Percentiles rank a stretch among this genome's conserved stretches.
phyloP scores from a whole-genome alignment of 2,329 filamentous ascomycete genomes.

The Xylariales sp. region DNA sequence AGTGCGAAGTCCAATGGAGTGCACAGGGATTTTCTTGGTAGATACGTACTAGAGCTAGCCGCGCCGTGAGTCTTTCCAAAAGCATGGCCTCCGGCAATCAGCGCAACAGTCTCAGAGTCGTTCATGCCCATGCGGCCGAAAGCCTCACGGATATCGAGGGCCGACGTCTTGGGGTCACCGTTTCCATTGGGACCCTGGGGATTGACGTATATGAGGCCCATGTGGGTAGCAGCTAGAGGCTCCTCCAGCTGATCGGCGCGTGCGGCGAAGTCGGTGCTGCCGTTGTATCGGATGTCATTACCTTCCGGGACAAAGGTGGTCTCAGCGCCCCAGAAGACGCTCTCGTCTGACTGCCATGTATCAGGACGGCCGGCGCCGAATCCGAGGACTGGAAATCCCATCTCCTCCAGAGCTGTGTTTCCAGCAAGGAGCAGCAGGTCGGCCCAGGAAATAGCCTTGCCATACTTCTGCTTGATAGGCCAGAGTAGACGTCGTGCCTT shows the following conservation, averaged over 20 bases:
- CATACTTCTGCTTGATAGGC: constrained; percentile 83
- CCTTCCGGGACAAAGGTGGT: constrained; percentile 68
- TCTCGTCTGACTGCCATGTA: constrained; percentile 72
- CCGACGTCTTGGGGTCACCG: constrained; percentile 65
- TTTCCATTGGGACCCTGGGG: constrained; percentile 72
- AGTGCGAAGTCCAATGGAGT: no score
- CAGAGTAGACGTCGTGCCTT: constrained; percentile 76
- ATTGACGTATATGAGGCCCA: constrained; percentile 81
- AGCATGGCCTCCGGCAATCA: constrained; percentile 74
- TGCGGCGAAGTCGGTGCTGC: no score
- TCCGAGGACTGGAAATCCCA: constrained; percentile 70
- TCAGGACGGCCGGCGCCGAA: constrained; percentile 70
- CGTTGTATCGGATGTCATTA: constrained; percentile 65
- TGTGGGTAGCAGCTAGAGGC: constrained; percentile 64
- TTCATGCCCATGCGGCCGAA: constrained; percentile 81
- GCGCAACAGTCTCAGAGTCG: constrained; percentile 74
- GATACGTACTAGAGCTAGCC: constrained; percentile 51
- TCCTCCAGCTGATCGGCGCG: no score
- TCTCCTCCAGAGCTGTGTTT: constrained; percentile 73
- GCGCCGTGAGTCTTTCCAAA: constrained; percentile 82
- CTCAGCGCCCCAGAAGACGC: constrained; percentile 74
- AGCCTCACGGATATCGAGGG: constrained; percentile 67
- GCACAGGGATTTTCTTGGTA: no score
- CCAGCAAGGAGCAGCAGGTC: constrained; percentile 68
- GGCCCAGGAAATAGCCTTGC: constrained; percentile 77